These are phyloP conservation scores for Ascochyta rabiei DNA, from an alignment of 2,329 filamentous ascomycete genomes.

Conservation along the genomic window DNA sequence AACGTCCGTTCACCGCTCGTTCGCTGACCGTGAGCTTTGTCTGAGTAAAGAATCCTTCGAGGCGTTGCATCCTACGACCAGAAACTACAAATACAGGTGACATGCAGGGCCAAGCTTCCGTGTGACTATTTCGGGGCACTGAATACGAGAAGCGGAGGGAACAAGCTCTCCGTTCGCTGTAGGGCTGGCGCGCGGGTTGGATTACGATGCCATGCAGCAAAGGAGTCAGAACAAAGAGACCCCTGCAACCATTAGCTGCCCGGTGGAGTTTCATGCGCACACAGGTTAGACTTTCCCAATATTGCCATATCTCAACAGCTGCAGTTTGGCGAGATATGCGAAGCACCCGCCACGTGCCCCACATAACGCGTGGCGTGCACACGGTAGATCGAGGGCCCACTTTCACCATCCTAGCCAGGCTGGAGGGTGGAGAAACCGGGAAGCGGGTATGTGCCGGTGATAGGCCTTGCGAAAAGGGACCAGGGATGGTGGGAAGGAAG, in stretches of 20 bases:
- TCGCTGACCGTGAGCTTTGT: slow-evolving; percentile 8
- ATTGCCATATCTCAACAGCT: slow-evolving; percentile 4
- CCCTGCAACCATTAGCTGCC: slow-evolving; percentile 4
- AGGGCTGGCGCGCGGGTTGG: slow-evolving; percentile 16
- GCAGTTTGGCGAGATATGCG: slow-evolving; percentile 7
- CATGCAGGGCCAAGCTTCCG: slow-evolving; percentile 5
- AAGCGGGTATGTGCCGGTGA: slow-evolving; percentile 10
- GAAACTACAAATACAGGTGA: not conserved
- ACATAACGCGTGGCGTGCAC: slow-evolving; percentile 1
- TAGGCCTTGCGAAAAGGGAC: not conserved
- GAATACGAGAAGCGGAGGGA: slow-evolving; percentile 3
- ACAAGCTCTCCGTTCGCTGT: slow-evolving; percentile 4
- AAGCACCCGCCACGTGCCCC: not conserved
- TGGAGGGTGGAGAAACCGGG: slow-evolving; percentile 1
- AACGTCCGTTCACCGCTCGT: slow-evolving; percentile 9
- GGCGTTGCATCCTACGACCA: not conserved
- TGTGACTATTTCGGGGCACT: slow-evolving; percentile 1
- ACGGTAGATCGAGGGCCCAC: slow-evolving; percentile 15
- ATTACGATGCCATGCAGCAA: slow-evolving; percentile 5
- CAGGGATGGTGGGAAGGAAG: slow-evolving; percentile 1
- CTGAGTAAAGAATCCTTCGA: slow-evolving; percentile 4
- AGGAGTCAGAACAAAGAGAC: slow-evolving; percentile 13
- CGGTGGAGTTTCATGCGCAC: not conserved
- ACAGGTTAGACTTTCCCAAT: not conserved
- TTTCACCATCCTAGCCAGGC: not conserved